phyloP scores from a whole-genome alignment of 352 stramenopile genomes.

The Phytophthora pseudosyringae region DNA sequence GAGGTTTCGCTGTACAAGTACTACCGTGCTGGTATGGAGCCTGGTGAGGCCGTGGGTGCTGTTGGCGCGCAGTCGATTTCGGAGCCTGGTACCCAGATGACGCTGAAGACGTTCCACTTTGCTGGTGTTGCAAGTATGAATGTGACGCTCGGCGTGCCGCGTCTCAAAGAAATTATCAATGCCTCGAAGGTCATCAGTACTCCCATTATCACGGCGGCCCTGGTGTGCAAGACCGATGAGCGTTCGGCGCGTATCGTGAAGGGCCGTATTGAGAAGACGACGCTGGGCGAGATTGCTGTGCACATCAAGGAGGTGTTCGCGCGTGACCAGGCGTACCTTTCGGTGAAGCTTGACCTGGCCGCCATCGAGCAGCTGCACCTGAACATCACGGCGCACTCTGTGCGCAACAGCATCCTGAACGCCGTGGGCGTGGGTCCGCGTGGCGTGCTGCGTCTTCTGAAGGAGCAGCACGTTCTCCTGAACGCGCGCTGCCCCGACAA shows the following conservation, averaged over 20 bases:
- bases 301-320: constrained; percentile 99
- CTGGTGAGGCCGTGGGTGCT: constrained; percentile 97
- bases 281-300: constrained; percentile 94
- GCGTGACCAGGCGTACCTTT: constrained; percentile 94
- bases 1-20: constrained; percentile 87
- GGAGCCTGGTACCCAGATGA: constrained; percentile 97
- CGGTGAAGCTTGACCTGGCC: constrained; percentile 97
- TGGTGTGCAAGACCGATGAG: constrained; percentile 97
- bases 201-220: constrained; percentile 98
- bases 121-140: constrained; percentile 99
- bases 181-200: constrained; percentile 98
- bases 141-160: constrained; percentile 99
- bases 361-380: constrained; percentile 97
- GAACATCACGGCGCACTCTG: constrained; percentile 93
- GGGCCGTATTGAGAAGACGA: constrained; percentile 99
- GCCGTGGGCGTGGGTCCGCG: constrained; percentile 72
- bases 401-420: constrained; percentile 93
- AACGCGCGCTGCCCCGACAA: constrained; percentile 87
- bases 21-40: constrained; percentile 90
- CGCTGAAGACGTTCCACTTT: constrained; percentile 99
- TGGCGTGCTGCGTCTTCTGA: constrained; percentile 74
- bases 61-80: constrained; percentile 98
- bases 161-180: constrained; percentile 98
- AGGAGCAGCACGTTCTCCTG: constrained; percentile 87
- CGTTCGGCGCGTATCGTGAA: constrained; percentile 98